Evolutionary conservation across 495 filamentous ascomycete genomes (phyloP).

Genomic region (Hyphodiscus hymeniophilus): DNA sequence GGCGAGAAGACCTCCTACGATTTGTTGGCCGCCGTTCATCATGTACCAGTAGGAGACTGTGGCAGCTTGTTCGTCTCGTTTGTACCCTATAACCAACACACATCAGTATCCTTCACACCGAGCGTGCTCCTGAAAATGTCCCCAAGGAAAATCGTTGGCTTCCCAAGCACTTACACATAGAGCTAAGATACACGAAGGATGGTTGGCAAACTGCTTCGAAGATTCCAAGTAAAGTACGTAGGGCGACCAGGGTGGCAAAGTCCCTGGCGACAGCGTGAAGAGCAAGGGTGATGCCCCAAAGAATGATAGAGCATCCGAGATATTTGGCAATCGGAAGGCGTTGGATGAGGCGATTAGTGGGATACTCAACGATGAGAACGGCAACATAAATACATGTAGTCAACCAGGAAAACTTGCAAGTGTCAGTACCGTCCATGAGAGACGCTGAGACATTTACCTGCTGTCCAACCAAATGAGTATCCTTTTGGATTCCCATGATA

Average conservation of each 20-base stretch:
- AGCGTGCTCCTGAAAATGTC: too few species aligned
- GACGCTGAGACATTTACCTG: constrained; percentile 4
- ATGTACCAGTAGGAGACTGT: constrained; percentile 51
- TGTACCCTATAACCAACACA: too few species aligned
- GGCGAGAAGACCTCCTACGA: constrained; percentile 11
- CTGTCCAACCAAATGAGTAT: constrained; percentile 37
- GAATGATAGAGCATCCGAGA: constrained; percentile 46
- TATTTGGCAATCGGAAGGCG: constrained; percentile 52
- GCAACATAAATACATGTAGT: constrained; percentile 54
- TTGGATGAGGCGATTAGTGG: constrained; percentile 51
- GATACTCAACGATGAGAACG: constrained; percentile 55
- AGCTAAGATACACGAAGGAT: constrained; percentile 48
- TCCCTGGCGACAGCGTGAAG: constrained; percentile 40
- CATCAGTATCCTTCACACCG: too few species aligned
- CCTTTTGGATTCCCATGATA: constrained; percentile 45
- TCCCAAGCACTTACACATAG: too few species aligned
- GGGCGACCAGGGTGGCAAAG: constrained; percentile 41
- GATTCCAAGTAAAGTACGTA: constrained; percentile 52
- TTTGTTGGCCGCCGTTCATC: constrained; percentile 51
- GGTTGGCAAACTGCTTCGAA: constrained; percentile 54
- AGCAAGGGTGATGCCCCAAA: constrained; percentile 48
- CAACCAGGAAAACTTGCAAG: constrained; percentile 39
- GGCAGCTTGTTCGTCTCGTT: constrained; percentile 47
- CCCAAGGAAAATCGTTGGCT: too few species aligned
- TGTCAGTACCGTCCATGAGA: constrained; percentile 17